A percentile compares a stretch with the other conserved stretches of the same genome.
Evolutionary conservation across 495 filamentous ascomycete species (phyloP).

Genomic region (Tuber indicum): DNA sequence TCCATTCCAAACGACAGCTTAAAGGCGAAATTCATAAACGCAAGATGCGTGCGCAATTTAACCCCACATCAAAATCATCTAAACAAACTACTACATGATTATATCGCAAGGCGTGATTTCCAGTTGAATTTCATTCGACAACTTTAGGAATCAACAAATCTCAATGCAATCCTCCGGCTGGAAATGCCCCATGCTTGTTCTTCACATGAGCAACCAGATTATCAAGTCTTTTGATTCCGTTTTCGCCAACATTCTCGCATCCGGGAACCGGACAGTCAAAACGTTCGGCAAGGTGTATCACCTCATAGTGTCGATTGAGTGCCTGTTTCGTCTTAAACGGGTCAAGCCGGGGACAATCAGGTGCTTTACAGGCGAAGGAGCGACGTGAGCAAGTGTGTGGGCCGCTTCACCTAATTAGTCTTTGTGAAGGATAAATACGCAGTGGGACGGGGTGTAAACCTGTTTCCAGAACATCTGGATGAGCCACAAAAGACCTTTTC

Average conservation of each 20-base stretch:
- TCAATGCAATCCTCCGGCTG: neutral
- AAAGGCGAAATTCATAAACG: no score
- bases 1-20: no score
- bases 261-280: constrained; percentile 3
- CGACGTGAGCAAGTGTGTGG: neutral
- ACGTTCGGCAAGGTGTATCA: neutral
- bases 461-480: neutral
- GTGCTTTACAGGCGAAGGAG: neutral
- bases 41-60: no score
- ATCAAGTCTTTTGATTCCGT: neutral
- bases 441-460: neutral
- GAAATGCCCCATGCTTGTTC: neutral
- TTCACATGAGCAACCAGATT: constrained; percentile 5
- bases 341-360: neutral
- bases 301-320: neutral
- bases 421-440: neutral
- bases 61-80: neutral
- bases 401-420: neutral
- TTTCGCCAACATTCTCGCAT: neutral
- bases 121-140: neutral
- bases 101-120: neutral
- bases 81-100: neutral
- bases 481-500: neutral
- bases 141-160: neutral
- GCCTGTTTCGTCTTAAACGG: neutral